Evolutionary conservation across 2,329 filamentous ascomycete species (phyloP).

Genomic region (Lizonia empirigonia): DNA sequence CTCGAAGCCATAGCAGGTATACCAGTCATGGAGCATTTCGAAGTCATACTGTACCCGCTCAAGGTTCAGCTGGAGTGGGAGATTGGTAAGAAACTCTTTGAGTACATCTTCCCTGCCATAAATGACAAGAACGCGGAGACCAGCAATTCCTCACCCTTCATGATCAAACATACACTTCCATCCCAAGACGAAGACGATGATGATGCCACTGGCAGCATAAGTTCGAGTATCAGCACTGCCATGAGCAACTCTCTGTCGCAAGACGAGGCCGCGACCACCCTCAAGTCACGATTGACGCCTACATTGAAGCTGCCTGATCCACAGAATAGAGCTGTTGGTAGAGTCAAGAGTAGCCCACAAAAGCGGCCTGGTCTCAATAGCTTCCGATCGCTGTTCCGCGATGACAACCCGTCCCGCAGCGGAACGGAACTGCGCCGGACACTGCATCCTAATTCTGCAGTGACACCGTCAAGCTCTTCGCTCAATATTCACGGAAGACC

Average conservation of each 20-base stretch:
- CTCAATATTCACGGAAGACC: constrained; percentile 34
- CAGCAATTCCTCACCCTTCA: constrained; percentile 67
- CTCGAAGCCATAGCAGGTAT: constrained; percentile 97
- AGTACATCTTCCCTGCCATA: constrained; percentile 94
- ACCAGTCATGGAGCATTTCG: constrained; percentile 94
- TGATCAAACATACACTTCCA: constrained; percentile 59
- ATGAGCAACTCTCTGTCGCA: constrained; percentile 28
- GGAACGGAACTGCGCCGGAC: constrained; percentile 40
- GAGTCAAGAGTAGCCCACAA: constrained; percentile 27
- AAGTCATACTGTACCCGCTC: constrained; percentile 90
- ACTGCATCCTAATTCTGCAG: constrained; percentile 38
- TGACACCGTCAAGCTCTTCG: constrained; percentile 16
- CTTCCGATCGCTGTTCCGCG: constrained; percentile 44
- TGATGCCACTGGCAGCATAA: constrained; percentile 46
- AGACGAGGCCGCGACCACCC: constrained; percentile 66
- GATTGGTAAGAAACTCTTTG: constrained; percentile 89
- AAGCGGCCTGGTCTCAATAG: constrained; percentile 40
- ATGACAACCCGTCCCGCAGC: constrained; percentile 35
- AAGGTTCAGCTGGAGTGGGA: constrained; percentile 93
- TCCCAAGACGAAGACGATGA: constrained; percentile 57
- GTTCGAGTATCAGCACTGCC: constrained; percentile 23
- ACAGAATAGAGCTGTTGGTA: constrained; percentile 41
- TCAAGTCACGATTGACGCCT: constrained; percentile 82
- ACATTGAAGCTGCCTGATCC: constrained; percentile 67
- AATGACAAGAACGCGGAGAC: constrained; percentile 55